Base-by-base conservation (phyloP, 78 protist genomes). In the Acrasis kona region DNA sequence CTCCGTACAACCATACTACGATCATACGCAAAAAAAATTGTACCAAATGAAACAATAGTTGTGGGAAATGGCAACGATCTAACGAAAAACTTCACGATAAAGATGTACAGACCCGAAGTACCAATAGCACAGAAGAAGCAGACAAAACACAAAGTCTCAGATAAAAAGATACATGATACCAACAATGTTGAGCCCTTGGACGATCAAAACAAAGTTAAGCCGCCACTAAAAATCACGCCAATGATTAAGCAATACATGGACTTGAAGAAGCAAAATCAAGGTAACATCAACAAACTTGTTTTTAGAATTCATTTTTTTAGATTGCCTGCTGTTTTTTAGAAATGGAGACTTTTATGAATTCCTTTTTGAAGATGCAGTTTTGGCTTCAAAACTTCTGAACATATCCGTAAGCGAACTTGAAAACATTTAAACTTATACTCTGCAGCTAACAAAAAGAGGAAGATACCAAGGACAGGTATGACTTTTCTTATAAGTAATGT, bases 271-370 rank as follows among this genome's bases (percentile, higher is more conserved):
- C 38, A 36, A 28, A 30, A 67, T 41, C 83, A 50, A 50, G 61
- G 61, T 50, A n/a, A n/a, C 34, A 50, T n/a, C 19, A 50, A 50
- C 19, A 50, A 50, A 50, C 34, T n/a, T n/a, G 19, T n/a, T 50
- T 19, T 50, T 50, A 50, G 19, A 50, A 50, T n/a, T n/a, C 19
- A 50, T n/a, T n/a, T n/a, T n/a, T n/a, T n/a, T 80, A 42, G 66
- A 66, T n/a, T 28, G 37, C 30, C 61, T 85, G 3, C 27, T 85
- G 3, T 61, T 85, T 28, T 85, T 85, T 76, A 70, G 79, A 42
- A 35, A 78, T 19, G 89, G 89, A 71, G 89, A 85, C 36, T 85
- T 85, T 32, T 85, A 81, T 71, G 89, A 85, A 67, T 70, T 85
- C 80, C 76, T 81, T 50, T 28, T 65, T 76, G 74, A 81, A 6